These are phyloP conservation scores for Trichoderma citrinoviride DNA, from an alignment of 2,329 filamentous ascomycete species.

Conservation along the genomic window DNA sequence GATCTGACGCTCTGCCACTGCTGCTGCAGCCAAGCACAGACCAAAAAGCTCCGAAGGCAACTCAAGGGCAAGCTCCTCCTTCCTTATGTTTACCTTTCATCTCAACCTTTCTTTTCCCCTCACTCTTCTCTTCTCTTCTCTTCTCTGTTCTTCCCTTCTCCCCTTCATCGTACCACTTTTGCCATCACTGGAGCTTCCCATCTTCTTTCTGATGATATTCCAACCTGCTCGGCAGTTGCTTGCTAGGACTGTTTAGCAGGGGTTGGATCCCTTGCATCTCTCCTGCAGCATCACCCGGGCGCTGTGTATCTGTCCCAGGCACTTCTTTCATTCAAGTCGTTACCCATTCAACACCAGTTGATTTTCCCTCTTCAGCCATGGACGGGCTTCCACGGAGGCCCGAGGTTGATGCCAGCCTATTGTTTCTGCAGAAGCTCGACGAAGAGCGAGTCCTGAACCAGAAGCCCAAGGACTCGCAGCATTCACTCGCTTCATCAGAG, in stretches of 20 bases:
- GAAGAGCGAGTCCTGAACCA: neutral
- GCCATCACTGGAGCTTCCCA: neutral
- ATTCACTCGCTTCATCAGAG: neutral
- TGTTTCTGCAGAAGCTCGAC: neutral
- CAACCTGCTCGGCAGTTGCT: neutral
- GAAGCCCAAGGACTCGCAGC: neutral
- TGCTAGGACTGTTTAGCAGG: neutral
- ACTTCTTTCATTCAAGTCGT: neutral
- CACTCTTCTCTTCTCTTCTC: neutral
- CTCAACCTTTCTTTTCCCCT: neutral
- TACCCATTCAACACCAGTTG: neutral
- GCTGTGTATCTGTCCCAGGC: neutral
- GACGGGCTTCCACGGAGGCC: neutral
- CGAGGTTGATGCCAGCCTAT: neutral
- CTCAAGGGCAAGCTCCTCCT: neutral
- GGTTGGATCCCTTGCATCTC: neutral
- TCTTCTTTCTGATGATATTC: neutral
- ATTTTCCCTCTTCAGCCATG: slow-evolving; percentile 1
- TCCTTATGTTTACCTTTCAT: neutral
- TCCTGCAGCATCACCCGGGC: neutral
- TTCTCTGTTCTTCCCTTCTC: no score
- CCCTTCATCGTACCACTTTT: no score
- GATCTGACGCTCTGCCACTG: neutral
- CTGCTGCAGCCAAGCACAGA: neutral
- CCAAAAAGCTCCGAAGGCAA: neutral